Percentiles rank a stretch among this genome's conserved stretches.
phyloP scores from a whole-genome alignment of 805 yeast genomes.

The Wickerhamomyces strasburgensis region DNA sequence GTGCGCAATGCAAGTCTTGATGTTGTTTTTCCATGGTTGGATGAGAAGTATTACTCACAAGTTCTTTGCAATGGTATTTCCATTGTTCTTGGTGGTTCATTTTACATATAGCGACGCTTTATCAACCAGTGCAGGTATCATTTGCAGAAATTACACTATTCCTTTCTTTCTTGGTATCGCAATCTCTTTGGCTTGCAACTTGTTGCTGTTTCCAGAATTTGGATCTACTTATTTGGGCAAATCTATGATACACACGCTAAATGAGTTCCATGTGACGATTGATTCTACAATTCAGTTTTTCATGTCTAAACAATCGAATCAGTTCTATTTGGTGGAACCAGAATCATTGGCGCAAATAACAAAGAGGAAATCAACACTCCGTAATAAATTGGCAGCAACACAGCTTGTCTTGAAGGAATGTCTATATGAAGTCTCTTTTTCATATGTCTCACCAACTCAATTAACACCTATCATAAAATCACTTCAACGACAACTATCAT shows the following conservation, averaged over 20 bases:
- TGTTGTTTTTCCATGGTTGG: constrained; percentile 47
- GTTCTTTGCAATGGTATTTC: constrained; percentile 42
- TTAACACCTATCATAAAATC: constrained; percentile 31
- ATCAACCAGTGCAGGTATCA: constrained; percentile 24
- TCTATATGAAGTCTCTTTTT: constrained; percentile 43
- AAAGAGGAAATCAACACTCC: constrained; percentile 29
- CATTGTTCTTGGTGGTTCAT: constrained; percentile 45
- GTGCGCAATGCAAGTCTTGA: constrained; percentile 39
- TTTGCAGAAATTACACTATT: constrained; percentile 33
- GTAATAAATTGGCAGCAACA: constrained; percentile 31
- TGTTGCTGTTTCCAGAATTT: constrained; percentile 45
- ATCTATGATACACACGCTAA: constrained; percentile 34
- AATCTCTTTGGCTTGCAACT: constrained; percentile 37
- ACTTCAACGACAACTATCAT: constrained; percentile 29
- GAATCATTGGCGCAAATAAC: constrained; percentile 29
- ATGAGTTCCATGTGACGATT: constrained; percentile 35
- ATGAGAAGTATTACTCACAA: constrained; percentile 42
- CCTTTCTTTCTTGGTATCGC: constrained; percentile 46
- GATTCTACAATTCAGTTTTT: constrained; percentile 37
- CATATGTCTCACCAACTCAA: constrained; percentile 40
- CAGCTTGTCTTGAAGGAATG: constrained; percentile 41
- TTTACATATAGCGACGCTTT: constrained; percentile 39
- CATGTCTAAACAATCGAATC: too few relatives aligned
- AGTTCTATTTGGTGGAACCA: constrained; percentile 18
- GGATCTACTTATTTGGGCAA: constrained; percentile 46